Conservation (phyloP, 1,284 basidiomycete genomes). For the Cutaneotrichosporon sp. region DNA sequence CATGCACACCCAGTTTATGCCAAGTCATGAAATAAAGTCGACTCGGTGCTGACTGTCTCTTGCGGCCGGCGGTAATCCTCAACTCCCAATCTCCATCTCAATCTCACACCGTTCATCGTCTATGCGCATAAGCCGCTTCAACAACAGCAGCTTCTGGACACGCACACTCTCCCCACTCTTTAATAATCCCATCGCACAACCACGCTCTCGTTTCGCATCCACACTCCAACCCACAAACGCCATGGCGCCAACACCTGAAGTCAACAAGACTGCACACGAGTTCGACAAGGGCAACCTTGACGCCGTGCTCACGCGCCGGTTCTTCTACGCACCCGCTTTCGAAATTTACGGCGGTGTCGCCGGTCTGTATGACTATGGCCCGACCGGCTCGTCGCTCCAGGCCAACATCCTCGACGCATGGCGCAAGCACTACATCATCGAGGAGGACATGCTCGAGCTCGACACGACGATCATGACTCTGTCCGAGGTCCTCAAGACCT, state of each 20-base stretch:
- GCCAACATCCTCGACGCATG: slow-evolving; percentile 96
- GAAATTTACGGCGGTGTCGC: slow-evolving; percentile 98
- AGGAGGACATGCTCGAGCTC: slow-evolving; percentile 98
- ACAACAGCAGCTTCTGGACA: slow-evolving; percentile 12
- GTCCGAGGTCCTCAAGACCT: slow-evolving; percentile 90
- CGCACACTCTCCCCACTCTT: slow-evolving; percentile 9
- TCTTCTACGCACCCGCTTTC: slow-evolving; percentile 98
- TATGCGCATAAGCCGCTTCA: slow-evolving; percentile 15
- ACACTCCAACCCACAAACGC: background rate
- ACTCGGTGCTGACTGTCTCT: too few species aligned
- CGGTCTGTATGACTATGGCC: slow-evolving; percentile 93
- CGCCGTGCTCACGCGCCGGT: slow-evolving; percentile 79
- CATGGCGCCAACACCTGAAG: slow-evolving; percentile 33
- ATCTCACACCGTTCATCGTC: too few species aligned
- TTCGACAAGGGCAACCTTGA: slow-evolving; percentile 89
- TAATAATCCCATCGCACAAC: background rate
- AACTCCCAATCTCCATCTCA: background rate
- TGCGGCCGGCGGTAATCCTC: background rate
- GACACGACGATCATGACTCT: slow-evolving; percentile 98
- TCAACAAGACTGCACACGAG: slow-evolving; percentile 79
- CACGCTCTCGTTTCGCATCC: background rate
- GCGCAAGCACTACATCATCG: slow-evolving; percentile 97
- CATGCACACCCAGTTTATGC: too few species aligned
- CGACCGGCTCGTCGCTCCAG: slow-evolving; percentile 89
- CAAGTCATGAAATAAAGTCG: background rate